phyloP scores from a whole-genome alignment of 129 eudicot species.

The Heracleum sosnowskyi region DNA sequence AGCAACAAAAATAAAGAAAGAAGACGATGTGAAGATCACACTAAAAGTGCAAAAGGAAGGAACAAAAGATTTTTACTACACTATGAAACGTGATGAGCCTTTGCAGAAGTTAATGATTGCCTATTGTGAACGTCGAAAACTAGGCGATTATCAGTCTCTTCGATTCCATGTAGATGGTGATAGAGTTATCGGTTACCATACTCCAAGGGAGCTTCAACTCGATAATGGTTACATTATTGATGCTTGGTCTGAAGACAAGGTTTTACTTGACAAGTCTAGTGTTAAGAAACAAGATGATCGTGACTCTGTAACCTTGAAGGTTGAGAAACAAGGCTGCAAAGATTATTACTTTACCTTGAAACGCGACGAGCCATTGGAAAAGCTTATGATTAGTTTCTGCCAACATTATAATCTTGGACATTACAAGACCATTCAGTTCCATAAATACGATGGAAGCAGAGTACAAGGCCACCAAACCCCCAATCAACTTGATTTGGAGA shows the following conservation, averaged over 20 bases:
- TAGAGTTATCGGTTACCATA: neutral
- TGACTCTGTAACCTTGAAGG: neutral
- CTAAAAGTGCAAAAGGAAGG: neutral
- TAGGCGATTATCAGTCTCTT: neutral
- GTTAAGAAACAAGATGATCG: neutral
- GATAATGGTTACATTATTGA: neutral
- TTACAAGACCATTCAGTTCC: neutral
- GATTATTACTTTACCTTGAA: neutral
- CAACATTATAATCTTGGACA: neutral
- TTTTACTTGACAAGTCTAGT: neutral
- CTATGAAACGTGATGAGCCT: neutral
- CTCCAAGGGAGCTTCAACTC: neutral
- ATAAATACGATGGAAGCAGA: neutral
- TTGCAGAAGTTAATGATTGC: neutral
- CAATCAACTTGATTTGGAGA: neutral
- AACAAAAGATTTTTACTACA: neutral
- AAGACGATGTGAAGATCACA: neutral
- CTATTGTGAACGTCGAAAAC: neutral
- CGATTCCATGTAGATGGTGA: neutral
- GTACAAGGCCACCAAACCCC: neutral
- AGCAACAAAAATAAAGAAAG: neutral
- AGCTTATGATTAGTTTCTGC: slow-evolving; percentile 2
- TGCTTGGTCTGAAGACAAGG: neutral
- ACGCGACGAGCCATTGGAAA: neutral
- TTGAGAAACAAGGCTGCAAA: neutral